Percentiles rank a stretch among this genome's conserved stretches.
Evolutionary conservation across 2,329 filamentous ascomycete species (phyloP).

Genomic region (Geosmithia flava): DNA sequence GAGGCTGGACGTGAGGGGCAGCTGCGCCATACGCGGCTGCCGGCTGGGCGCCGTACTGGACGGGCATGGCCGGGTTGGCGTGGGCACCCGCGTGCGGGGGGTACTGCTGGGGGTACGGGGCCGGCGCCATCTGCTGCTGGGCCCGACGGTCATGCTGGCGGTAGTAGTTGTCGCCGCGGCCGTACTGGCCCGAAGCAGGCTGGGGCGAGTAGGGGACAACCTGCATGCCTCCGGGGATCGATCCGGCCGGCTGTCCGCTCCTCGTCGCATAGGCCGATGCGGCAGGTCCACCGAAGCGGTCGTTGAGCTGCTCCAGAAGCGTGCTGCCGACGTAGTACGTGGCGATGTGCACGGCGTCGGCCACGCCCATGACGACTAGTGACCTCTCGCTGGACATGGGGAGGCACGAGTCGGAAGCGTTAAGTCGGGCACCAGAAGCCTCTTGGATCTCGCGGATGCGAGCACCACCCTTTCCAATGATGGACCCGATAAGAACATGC

Average conservation of each 20-base stretch:
- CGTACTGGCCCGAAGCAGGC: conserved; percentile 83
- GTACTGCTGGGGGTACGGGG: conserved; percentile 61
- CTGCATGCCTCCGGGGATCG: conserved; percentile 95
- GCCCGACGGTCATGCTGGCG: conserved; percentile 59
- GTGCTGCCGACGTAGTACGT: conserved; percentile 98
- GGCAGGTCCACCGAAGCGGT: conserved; percentile 88
- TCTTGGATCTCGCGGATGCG: conserved; percentile 98
- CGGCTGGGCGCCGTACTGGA: conserved; percentile 71
- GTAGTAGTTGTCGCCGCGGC: conserved; percentile 74
- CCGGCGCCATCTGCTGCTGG: conserved; percentile 29
- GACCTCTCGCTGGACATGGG: conserved; percentile 93
- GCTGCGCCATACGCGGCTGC: conserved; percentile 46
- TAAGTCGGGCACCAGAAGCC: conserved; percentile 87
- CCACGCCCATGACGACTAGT: conserved; percentile 94
- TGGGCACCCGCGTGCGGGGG: conserved; percentile 47
- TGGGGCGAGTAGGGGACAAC: conserved; percentile 97
- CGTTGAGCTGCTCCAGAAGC: conserved; percentile 92
- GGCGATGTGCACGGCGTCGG: conserved; percentile 95
- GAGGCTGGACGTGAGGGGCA: conserved; percentile 63
- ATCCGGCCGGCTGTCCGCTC: conserved; percentile 83
- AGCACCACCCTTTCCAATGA: conserved; percentile 93
- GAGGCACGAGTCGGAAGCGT: conserved; percentile 89
- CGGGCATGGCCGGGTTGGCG: conserved; percentile 48
- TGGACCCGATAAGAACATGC: conserved; percentile 94
- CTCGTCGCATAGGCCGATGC: conserved; percentile 97